These are phyloP conservation scores for Fonsecaea pedrosoi DNA, from an alignment of 2,329 filamentous ascomycete genomes.

Conservation along the genomic window DNA sequence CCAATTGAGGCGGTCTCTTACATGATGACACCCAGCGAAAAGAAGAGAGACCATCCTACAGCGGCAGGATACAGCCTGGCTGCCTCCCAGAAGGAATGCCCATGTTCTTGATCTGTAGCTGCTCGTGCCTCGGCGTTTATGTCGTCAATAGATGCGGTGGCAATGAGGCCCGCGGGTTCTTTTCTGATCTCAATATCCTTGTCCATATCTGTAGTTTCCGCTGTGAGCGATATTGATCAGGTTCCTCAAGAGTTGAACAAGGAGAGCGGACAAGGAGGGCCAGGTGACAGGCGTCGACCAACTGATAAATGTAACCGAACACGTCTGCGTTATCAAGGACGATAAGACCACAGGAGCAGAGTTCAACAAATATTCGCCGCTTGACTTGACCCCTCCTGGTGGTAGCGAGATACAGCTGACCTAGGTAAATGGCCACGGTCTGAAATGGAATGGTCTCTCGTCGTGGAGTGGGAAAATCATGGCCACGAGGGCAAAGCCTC, in stretches of 20 bases:
- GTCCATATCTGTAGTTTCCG: constrained; percentile 46
- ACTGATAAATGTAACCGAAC: constrained; percentile 5
- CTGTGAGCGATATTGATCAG: constrained; percentile 11
- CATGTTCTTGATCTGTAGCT: constrained; percentile 47
- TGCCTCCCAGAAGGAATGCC: constrained; percentile 47
- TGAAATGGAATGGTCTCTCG: neutral
- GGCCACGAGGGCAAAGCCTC: constrained; percentile 14
- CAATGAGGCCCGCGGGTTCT: constrained; percentile 35
- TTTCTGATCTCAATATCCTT: constrained; percentile 36
- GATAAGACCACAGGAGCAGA: constrained; percentile 23
- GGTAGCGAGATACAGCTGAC: constrained; percentile 23
- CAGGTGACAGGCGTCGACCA: neutral
- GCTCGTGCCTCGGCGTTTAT: constrained; percentile 43
- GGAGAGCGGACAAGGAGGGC: neutral
- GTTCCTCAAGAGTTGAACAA: neutral
- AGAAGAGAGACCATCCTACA: constrained; percentile 47
- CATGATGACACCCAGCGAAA: constrained; percentile 46
- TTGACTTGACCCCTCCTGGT: constrained; percentile 20
- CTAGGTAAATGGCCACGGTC: constrained; percentile 10
- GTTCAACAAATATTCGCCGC: constrained; percentile 18
- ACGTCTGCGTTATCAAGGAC: constrained; percentile 21
- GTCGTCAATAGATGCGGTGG: constrained; percentile 37
- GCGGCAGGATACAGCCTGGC: constrained; percentile 55
- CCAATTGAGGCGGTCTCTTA: constrained; percentile 71
- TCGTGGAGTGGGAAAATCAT: constrained; percentile 1